Percentiles rank a stretch among this genome's conserved stretches.
Conservation (phyloP, 257 asterid genomes). For the Nicotiana sylvestris region DNA sequence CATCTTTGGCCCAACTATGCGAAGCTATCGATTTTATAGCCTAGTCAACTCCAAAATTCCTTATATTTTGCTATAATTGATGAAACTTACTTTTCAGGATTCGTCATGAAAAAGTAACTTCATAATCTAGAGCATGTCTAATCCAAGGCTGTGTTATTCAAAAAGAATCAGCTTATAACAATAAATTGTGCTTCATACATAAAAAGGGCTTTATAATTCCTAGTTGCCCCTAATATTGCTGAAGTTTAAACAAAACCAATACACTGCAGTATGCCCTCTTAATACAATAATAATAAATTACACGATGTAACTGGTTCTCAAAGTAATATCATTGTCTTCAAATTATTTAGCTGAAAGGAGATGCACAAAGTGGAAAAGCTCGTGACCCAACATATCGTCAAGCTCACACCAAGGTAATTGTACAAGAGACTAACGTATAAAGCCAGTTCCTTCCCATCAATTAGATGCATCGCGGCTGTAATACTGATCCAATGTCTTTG, state of each 20-base stretch:
- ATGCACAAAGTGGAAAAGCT: not conserved
- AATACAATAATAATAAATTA: not conserved
- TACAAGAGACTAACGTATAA: constrained; percentile 7
- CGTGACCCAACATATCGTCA: not conserved
- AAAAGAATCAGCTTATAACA: not conserved
- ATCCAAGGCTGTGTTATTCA: not conserved
- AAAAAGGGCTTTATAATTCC: not conserved
- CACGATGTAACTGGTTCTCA: not conserved
- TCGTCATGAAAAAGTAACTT: too few relatives aligned
- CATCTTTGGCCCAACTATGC: too few relatives aligned
- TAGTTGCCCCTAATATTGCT: not conserved
- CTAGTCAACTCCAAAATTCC: too few relatives aligned
- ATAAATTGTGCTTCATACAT: not conserved
- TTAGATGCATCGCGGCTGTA: constrained; percentile 87
- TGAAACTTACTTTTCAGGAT: too few relatives aligned
- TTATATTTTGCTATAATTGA: too few relatives aligned
- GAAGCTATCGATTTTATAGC: too few relatives aligned
- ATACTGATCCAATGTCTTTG: constrained; percentile 71
- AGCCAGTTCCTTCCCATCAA: constrained; percentile 26
- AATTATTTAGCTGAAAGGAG: not conserved
- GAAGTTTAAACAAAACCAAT: constrained; percentile 2
- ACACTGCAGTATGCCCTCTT: not conserved
- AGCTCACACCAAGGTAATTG: not conserved
- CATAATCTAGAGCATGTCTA: too few relatives aligned
- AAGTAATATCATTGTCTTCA: not conserved